Base-by-base conservation (phyloP, 352 stramenopile genomes). In the Phytophthora crassamura region DNA sequence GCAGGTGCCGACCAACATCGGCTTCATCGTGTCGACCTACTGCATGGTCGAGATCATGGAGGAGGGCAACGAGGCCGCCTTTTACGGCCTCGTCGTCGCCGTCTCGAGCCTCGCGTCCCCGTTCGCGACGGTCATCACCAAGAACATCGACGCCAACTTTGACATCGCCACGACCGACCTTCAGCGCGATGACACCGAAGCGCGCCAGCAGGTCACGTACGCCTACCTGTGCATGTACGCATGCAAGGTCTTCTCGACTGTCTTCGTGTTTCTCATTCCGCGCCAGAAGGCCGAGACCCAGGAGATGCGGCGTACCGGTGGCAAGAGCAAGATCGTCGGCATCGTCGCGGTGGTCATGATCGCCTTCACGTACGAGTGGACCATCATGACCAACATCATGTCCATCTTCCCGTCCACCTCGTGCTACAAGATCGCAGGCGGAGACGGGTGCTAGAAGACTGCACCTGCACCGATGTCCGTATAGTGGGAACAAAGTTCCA, bases 61-160 rank as follows among this genome's bases (percentile, higher is more conserved):
- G 34, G 68, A 69, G 43, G 74, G 74, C 36, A 84, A 82, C 45
- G 75, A 86, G 52, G 77, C 72, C 20, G 67, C 75, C 2, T 75
- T 83, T 25, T 86, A 84, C 53, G 77, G 77, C 8, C 67, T 86
- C 30, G 63, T 86, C 6, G 65, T 75, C 10, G 72, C 77, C 14
- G 60, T 82, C 1, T 77, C 64, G 10, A 81, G 62, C 49, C 58
- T 86, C 4, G 71, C 72, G 18, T 73, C 68, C 1, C 77, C 77
- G 11, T 78, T 86, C 49, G 71, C 77, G 12, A 80, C 77, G 16
- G 73, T 81, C 47, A 77, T 86, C 34, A 75, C 66, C 60, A 84
- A 84, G 65, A 80, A 80, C 60, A 78, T 86, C 22, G 75, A 86
- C 59, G 66, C 76, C 56, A 74, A 76, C 30, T 89, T 85, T 16